Evolutionary conservation across 108 stramenopile species (phyloP), one percentile per base, ranked within the genome.

Genomic region (Aureococcus anophagefferens): DNA sequence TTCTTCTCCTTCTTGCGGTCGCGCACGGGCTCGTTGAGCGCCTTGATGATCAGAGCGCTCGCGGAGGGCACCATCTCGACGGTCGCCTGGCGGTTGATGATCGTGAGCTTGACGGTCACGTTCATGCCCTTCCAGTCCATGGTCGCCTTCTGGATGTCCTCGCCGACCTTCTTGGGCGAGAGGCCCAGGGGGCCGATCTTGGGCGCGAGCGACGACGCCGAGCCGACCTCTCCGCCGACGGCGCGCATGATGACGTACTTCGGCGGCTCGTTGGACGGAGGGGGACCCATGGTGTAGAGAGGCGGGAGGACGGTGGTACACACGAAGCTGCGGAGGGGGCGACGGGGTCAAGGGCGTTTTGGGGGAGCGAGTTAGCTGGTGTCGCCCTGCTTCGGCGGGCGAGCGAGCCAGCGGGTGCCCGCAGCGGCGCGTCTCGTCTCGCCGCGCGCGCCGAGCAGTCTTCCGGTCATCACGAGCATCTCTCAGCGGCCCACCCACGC

Each of bases 1-100:
- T 99, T 94, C 94, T 97, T 99, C 68, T 94, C 95, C 94, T 98
- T 98, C 85, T 99, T 99, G 77, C 99, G 89, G 89, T 99, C 99
- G 78, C 99, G 94, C 67, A 89, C 91, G 68, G 97, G 97, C 87
- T 98, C 99, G 85, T 98, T 98, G 69, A 99, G 84, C 64, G 96
- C 99, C 92, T 98, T 98, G 90, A 99, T 94, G 91, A 99, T 87
- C 66, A 99, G 88, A 75, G 97, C 93, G 63, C 94, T 93, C 62
- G 97, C 89, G 51, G 95, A 88, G 71, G 99, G 99, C 76, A 99
- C 90, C 86, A 99, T 89, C 67, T 89, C 86, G 46, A 97, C 96
- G 35, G 96, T 95, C 30, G 97, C 97, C 86, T 98, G 94, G 87
- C 99, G 94, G 86, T 99, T 99, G 72, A 96, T 89, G 72, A 99